Conservation (phyloP, 1,139 yeast genomes). For the Candida pseudocylindracea region DNA sequence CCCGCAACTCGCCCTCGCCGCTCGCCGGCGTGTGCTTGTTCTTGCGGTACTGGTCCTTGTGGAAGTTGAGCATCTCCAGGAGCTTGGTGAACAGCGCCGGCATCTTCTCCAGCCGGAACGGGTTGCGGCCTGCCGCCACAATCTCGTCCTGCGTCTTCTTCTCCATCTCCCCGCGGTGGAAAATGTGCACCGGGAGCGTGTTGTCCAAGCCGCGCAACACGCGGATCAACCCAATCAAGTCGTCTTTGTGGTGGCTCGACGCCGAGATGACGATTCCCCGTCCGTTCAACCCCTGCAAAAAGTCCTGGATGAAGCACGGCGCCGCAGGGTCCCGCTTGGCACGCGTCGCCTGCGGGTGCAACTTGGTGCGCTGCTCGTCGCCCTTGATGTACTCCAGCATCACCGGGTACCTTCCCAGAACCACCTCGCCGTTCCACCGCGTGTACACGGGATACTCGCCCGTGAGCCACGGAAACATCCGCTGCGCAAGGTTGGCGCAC, state of each 20-base stretch:
- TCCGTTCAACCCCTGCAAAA: constrained; percentile 9
- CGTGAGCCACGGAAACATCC: constrained; percentile 24
- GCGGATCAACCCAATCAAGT: constrained; percentile 9
- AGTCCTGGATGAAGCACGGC: constrained; percentile 6
- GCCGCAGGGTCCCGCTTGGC: too few species aligned
- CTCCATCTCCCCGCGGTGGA: constrained; percentile 7
- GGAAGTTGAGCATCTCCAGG: too few species aligned
- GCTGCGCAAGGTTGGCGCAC: constrained; percentile 9
- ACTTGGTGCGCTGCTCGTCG: constrained; percentile 4
- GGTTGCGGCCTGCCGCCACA: constrained; percentile 9
- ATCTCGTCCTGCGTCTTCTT: constrained; percentile 8
- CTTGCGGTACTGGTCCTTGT: too few species aligned
- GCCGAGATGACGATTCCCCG: constrained; percentile 17
- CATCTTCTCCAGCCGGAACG: constrained; percentile 2
- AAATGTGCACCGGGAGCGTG: constrained; percentile 14
- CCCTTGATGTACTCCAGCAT: neutral
- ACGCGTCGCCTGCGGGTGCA: constrained; percentile 1
- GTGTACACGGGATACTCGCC: constrained; percentile 17
- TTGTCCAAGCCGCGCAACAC: constrained; percentile 11
- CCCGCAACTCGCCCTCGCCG: too few species aligned
- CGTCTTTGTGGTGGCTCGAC: constrained; percentile 10
- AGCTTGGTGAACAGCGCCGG: too few species aligned
- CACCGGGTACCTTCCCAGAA: too few species aligned
- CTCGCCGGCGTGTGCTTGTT: too few species aligned
- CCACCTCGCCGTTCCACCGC: constrained; percentile 4